Base-by-base conservation (phyloP, 1,139 yeast genomes). In the Pichia kudriavzevii region DNA sequence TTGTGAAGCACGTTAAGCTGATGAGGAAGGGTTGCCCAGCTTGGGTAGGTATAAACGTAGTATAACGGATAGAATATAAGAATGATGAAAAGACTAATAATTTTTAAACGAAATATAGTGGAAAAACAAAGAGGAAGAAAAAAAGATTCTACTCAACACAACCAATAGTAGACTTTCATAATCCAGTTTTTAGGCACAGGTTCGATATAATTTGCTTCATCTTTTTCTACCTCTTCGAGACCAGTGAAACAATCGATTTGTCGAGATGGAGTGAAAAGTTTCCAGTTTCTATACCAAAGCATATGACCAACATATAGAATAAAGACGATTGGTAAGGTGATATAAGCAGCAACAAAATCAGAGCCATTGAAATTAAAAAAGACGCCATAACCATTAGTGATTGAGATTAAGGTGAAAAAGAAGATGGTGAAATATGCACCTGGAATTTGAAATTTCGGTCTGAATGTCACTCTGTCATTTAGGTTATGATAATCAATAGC, bases 341-440 rank as follows among this genome's bases (percentile, higher is more conserved):
- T 62, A 55, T 77, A 77, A 10, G 81, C 75, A 17, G 81, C 80
- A 38, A 76, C 57, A 46, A 77, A 76, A 52, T 52, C 54, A 18
- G 66, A 49, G n/a, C 68, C 72, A 33, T 56, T 63, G 45, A 68
- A 49, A 36, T 56, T 59, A 43, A 62, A 71, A 61, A 72, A 72
- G 16, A 61, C 63, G 4, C 53, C 50, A 55, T 61, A 72, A 28
- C 82, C 82, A 43, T 75, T 75, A 16, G 79, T 72, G 22, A 75
- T 39, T 13, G 71, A 60, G 36, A 75, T 53, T 13, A 75, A 25
- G 3, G 60, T 42, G 40, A 72, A 61, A 47, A 73, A 62, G 24
- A 60, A 34, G 3, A 66, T 53, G n/a, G 64, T 64, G 34, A 59
- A 54, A 45, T 63, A 72, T 7, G 76, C 67, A 30, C 71, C 69